phyloP scores from a whole-genome alignment of 139 green algal genomes.

The Auxenochlorella pyrenoidosa region DNA sequence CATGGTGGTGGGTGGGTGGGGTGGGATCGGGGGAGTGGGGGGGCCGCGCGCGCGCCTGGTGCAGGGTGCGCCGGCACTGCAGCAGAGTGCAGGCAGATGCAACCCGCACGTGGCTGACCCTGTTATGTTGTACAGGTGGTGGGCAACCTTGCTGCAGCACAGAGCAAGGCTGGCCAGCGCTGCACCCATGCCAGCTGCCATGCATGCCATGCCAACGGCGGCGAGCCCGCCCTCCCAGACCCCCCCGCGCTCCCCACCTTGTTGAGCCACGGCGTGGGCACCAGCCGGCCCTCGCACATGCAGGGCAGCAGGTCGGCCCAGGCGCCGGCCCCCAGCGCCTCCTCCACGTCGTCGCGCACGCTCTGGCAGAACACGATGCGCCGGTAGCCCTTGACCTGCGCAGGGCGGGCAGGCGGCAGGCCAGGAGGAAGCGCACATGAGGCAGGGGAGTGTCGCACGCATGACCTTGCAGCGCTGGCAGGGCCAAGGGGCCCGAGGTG shows the following conservation, averaged over 20 bases:
- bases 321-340: constrained; percentile 40
- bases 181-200: no score
- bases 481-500: no score
- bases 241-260: constrained; percentile 27
- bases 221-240: no score
- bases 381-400: constrained; percentile 53
- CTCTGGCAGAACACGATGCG: constrained; percentile 58
- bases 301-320: constrained; percentile 41
- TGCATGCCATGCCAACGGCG: no score
- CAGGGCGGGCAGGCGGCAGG: not conserved
- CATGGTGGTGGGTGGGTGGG: not conserved
- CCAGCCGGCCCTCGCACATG: constrained; percentile 62
- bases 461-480: no score
- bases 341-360: constrained; percentile 60
- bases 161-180: no score
- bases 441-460: no score
- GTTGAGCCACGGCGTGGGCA: constrained; percentile 79
- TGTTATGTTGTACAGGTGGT: not conserved
- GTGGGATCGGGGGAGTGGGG: not conserved
- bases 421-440: not conserved
- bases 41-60: no score
- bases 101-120: no score
- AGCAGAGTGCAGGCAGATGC: no score
- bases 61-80: no score
- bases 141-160: no score